phyloP scores from a whole-genome alignment of 257 asterid species.

The Cordia subcordata region DNA sequence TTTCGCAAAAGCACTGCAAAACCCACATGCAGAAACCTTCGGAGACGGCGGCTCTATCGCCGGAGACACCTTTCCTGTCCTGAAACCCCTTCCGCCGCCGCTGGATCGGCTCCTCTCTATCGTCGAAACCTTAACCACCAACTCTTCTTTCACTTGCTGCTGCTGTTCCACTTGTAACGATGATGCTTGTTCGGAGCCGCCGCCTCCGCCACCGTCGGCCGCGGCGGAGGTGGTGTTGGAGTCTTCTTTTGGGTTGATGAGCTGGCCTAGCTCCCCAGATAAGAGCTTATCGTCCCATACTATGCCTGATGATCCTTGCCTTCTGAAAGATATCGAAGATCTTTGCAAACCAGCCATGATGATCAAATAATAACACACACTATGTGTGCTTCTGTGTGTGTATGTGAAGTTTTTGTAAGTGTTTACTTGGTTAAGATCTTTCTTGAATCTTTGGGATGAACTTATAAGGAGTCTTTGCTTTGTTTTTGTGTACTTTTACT shows the following conservation, averaged over 20 bases:
- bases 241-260: conserved; percentile 31
- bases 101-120: conserved; percentile 49
- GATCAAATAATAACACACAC: too few species aligned
- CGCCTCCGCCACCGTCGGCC: conserved; percentile 10
- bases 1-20: conserved; percentile 40
- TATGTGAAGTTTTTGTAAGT: too few species aligned
- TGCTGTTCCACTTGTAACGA: conserved; percentile 8
- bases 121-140: conserved; percentile 21
- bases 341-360: conserved; percentile 85
- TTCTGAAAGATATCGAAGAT: conserved; percentile 71
- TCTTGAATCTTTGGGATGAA: too few species aligned
- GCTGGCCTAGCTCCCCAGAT: conserved; percentile 27
- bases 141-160: conserved; percentile 10
- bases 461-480: too few species aligned
- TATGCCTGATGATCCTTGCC: conserved; percentile 86
- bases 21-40: conserved; percentile 48
- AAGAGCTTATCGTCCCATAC: conserved; percentile 79
- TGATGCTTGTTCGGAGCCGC: conserved; percentile 3
- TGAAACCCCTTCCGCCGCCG: conserved; percentile 31
- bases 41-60: conserved; percentile 53
- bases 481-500: too few species aligned
- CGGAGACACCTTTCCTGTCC: conserved; percentile 46
- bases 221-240: conserved; percentile 10
- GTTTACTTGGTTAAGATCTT: too few species aligned
- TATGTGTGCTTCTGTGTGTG: too few species aligned